These are phyloP conservation scores for Gossypium raimondii DNA, from an alignment of 345 rosid species.

Conservation along the genomic window DNA sequence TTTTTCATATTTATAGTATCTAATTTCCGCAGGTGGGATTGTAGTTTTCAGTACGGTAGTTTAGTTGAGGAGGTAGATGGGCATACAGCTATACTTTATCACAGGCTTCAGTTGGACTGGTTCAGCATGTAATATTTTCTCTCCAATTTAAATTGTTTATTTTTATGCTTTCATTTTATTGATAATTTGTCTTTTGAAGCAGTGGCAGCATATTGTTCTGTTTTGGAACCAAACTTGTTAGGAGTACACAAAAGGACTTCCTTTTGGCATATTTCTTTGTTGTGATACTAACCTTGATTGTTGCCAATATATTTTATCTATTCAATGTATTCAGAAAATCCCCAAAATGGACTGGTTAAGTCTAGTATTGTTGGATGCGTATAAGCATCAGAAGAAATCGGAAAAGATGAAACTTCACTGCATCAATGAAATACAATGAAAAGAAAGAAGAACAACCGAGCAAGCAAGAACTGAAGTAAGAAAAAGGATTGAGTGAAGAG, in stretches of 20 bases:
- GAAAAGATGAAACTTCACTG: neutral
- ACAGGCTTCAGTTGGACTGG: slow-evolving; percentile 96
- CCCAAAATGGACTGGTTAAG: neutral
- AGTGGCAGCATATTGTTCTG: neutral
- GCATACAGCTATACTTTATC: slow-evolving; percentile 94
- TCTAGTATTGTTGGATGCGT: neutral
- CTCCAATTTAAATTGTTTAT: slow-evolving; percentile 7
- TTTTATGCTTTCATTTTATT: slow-evolving; percentile 14
- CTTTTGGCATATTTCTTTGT: neutral
- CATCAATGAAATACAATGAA: neutral
- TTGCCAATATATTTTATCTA: neutral
- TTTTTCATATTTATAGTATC: neutral
- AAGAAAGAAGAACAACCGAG: neutral
- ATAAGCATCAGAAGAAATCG: neutral
- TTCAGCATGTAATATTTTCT: slow-evolving; percentile 61
- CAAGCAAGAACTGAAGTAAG: neutral
- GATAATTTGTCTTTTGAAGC: neutral
- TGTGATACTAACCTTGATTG: neutral
- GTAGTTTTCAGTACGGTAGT: slow-evolving; percentile 89
- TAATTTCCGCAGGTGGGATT: slow-evolving; percentile 82
- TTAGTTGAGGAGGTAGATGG: slow-evolving; percentile 99
- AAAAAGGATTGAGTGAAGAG: neutral
- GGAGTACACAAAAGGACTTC: neutral
- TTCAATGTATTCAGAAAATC: neutral
- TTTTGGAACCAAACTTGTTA: neutral